phyloP scores from a whole-genome alignment of 768 basidiomycete genomes.

The Leccinum subtestaceum region DNA sequence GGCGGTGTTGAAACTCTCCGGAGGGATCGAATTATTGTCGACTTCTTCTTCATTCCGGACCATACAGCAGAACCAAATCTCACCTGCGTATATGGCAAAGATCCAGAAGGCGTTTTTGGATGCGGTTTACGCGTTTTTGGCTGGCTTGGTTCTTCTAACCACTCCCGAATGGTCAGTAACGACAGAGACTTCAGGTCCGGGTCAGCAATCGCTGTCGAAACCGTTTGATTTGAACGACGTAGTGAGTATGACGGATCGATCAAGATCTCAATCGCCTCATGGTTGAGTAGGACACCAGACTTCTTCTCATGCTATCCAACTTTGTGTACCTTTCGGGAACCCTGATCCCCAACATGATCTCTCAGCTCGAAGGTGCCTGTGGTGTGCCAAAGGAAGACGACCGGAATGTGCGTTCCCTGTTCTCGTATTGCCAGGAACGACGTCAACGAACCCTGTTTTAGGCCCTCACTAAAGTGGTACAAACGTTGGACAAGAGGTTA shows the following conservation, averaged over 20 bases:
- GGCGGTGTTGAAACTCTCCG: constrained; percentile 75
- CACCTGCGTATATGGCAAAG: constrained; percentile 64
- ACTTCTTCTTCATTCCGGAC: constrained; percentile 48
- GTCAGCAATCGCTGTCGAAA: constrained; percentile 26
- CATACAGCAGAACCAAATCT: constrained; percentile 58
- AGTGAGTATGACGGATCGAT: constrained; percentile 39
- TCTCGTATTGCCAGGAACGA: background rate
- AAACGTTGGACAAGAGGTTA: constrained; percentile 82
- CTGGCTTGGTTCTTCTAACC: constrained; percentile 80
- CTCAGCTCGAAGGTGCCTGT: constrained; percentile 75
- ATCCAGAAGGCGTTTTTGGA: constrained; percentile 86
- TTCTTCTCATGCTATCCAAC: constrained; percentile 88
- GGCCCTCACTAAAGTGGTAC: constrained; percentile 74
- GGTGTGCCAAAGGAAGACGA: constrained; percentile 71
- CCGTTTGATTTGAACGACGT: constrained; percentile 56
- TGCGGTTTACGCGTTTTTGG: constrained; percentile 78
- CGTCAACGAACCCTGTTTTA: constrained; percentile 26
- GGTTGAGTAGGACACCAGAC: constrained; percentile 69
- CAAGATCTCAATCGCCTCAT: background rate
- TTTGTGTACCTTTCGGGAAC: constrained; percentile 69
- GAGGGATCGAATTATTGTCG: constrained; percentile 59
- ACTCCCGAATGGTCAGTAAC: constrained; percentile 57
- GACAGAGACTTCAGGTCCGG: constrained; percentile 6
- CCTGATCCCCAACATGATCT: constrained; percentile 76
- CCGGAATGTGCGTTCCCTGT: constrained; percentile 47